Base-by-base conservation (phyloP, 805 yeast species). In the Ogataea angusta region DNA sequence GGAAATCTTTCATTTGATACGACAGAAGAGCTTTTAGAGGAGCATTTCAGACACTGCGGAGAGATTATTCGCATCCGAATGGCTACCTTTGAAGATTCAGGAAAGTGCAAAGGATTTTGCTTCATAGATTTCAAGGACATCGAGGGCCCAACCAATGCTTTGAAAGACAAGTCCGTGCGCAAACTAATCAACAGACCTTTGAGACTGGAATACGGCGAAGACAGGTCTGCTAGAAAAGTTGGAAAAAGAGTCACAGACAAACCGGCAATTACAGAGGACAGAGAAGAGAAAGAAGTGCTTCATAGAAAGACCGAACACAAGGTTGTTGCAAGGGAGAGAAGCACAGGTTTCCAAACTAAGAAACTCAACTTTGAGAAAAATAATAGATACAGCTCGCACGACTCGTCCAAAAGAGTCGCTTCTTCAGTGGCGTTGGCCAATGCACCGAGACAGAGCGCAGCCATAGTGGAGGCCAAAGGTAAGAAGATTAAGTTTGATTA, bases 81-180 rank as follows among this genome's bases (percentile, higher is more conserved):
- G 95, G 98, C 98, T 3, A 90, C 99, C n/a, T 91, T 91, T 64
- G 89, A 93, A 65, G 99, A 91, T 60, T 69, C 85, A 36, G 98
- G 97, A 1, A 91, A 90, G 60, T 91, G 98, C 70, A 93, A 93
- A 63, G 98, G 98, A 2, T 91, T 91, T 68, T 89, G 96, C 1
- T 91, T 93, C 57, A 68, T 91, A 25, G 98, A 91, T 62, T 91
- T 90, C 66, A 76, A 70, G 47, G 82, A 80, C 49, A 86, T 83
- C 48, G 79, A 76, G 27, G 90, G 93, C 7, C 90, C 96, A 22
- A 85, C 93, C 0, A 71, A 71, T 26, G 98, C 97, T 1, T 68
- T 93, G 47, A 78, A 75, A 51, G 91, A 87, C 48, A 82, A 78
- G 60, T 54, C 73, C 24, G 79, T 85, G 51, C 75, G 76, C 54